Evolutionary conservation across 768 basidiomycete species (phyloP).

Genomic region (Boletus reticuloceps): DNA sequence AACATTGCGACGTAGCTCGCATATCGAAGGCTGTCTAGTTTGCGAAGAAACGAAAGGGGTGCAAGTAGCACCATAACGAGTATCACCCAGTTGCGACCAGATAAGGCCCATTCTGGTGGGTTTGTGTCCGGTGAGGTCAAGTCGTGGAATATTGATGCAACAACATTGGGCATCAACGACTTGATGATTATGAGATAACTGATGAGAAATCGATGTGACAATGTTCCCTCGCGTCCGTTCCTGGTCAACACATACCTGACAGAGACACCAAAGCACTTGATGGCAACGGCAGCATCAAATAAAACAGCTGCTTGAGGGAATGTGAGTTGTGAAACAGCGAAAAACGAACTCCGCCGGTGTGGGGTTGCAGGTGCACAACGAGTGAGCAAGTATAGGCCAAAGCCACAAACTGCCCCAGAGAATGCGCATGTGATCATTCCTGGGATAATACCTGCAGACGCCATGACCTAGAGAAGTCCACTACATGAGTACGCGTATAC

Average conservation of each 20-base stretch:
- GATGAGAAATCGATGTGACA: neutral
- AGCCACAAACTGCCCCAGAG: conserved; percentile 71
- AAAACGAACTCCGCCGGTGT: conserved; percentile 78
- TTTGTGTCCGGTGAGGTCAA: conserved; percentile 59
- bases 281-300: conserved; percentile 92
- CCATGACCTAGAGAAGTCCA: conserved; percentile 63
- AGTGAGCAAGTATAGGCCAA: conserved; percentile 88
- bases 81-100: conserved; percentile 80
- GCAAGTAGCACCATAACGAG: conserved; percentile 73
- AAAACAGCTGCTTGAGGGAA: conserved; percentile 85
- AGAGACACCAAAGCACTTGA: conserved; percentile 96
- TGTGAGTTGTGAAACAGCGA: conserved; percentile 78
- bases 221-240: neutral
- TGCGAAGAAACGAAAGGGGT: conserved; percentile 81
- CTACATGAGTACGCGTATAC: neutral
- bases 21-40: conserved; percentile 81
- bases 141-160: conserved; percentile 77
- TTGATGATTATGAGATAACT: conserved; percentile 93
- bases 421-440: conserved; percentile 86
- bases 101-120: conserved; percentile 74
- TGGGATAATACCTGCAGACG: conserved; percentile 85
- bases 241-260: conserved; percentile 57
- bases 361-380: conserved; percentile 75
- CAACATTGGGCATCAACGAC: conserved; percentile 89
- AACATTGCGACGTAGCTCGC: conserved; percentile 91